phyloP scores from a whole-genome alignment of 2,329 filamentous ascomycete species.

The Colletotrichum graminicola region DNA sequence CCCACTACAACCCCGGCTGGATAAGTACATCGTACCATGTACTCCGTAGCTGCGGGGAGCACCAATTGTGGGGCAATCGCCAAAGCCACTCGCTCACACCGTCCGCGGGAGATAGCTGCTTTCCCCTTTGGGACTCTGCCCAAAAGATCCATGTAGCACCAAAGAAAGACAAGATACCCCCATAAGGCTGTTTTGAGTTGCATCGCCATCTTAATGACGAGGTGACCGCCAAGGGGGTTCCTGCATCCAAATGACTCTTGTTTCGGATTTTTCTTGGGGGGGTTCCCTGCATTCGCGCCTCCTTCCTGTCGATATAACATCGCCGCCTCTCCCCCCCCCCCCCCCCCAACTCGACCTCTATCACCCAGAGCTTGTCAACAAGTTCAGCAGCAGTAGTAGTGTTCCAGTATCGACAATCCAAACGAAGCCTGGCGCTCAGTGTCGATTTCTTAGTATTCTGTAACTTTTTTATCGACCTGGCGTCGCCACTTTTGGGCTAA shows the following conservation, averaged over 20 bases:
- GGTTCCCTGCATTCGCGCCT: neutral
- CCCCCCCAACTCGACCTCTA: neutral
- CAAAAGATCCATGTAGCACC: neutral
- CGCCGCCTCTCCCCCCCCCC: neutral
- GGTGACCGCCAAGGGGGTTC: conserved; percentile 5
- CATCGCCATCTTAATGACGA: conserved; percentile 18
- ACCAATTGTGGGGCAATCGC: neutral
- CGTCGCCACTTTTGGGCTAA: conserved; percentile 12
- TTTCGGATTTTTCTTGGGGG: conserved; percentile 35
- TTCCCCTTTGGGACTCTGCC: conserved; percentile 8
- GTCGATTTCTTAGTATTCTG: conserved; percentile 3
- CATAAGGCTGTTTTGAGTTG: conserved; percentile 40
- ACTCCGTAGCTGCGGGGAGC: neutral
- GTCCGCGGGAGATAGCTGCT: conserved; percentile 18
- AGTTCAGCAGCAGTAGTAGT: conserved; percentile 26
- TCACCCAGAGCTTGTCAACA: conserved; percentile 9
- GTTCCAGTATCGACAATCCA: conserved; percentile 18
- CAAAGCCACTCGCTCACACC: conserved; percentile 5
- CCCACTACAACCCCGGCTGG: neutral
- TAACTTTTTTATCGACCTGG: conserved; percentile 18
- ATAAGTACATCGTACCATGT: neutral
- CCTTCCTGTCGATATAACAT: conserved; percentile 32
- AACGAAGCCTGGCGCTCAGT: conserved; percentile 37
- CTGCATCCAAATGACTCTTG: conserved; percentile 36
- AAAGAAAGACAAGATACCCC: conserved; percentile 6